Evolutionary conservation across 2,329 filamentous ascomycete genomes (phyloP), one percentile per base, ranked within the genome.

Genomic region (Cladosporium sphaerospermum): DNA sequence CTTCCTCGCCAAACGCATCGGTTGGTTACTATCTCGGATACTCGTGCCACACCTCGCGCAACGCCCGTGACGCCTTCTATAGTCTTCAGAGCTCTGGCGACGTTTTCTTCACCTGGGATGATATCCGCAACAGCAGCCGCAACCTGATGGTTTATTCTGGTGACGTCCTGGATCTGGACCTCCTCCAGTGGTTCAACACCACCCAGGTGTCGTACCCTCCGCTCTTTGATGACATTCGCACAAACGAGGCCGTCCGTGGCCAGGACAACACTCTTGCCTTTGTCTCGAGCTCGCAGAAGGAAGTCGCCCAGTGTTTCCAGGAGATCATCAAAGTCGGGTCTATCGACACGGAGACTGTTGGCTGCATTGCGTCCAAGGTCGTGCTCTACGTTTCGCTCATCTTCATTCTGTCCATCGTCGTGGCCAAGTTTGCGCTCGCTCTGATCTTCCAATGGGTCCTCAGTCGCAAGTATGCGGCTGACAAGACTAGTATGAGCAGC

Each of bases 381-480:
- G 93, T 99, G 3, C 83, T 99, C 41, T 99, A 99, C 67, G 85
- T 95, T 49, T 95, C 92, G 3, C 76, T 99, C 58, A 83, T 86
- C 51, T 88, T 99, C 70, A 99, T 99, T 72, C 73, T 99, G 55
- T 84, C 89, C 4, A 89, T 99, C 48, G 95, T 99, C 4, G 67
- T 81, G 13, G 81, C 86, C 57, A 92, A 95, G 60, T 99, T 99
- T 66, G 67, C 86, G n/a, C 80, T 99, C 48, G 93, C 93, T 9
- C 67, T 97, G 42, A 71, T 92, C 55, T 99, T 99, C 75, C 89
- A 96, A 66, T 99, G 95, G 95, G 96, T 99, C 72, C 78, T 97
- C 60, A 87, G 88, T 68, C 85, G 86, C 61, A 85, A 85, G 58
- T 97, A 92, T 66, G 91, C 86, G 3, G 89, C 92, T 0, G 74